These are phyloP conservation scores for Fusarium paranaense DNA, from an alignment of 2,329 filamentous ascomycete genomes.

Conservation along the genomic window DNA sequence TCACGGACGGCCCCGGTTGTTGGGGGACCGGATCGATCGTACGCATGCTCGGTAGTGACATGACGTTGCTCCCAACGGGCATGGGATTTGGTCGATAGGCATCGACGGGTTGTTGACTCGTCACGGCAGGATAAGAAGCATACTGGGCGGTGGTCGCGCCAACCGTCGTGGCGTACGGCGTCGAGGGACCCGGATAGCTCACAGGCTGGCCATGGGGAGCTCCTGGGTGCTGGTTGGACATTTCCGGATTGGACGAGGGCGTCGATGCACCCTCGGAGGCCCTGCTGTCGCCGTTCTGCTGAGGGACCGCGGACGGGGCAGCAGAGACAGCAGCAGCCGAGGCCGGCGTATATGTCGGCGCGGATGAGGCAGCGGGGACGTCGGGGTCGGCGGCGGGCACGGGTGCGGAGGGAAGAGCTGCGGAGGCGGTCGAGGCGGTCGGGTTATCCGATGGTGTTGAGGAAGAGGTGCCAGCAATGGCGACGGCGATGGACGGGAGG, in stretches of 20 bases:
- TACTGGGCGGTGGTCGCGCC: constrained; percentile 45
- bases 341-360: constrained; percentile 28
- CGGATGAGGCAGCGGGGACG: constrained; percentile 23
- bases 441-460: constrained; percentile 27
- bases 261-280: constrained; percentile 42
- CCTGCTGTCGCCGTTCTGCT: constrained; percentile 50
- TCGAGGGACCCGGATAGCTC: constrained; percentile 45
- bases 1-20: constrained; percentile 42
- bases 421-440: constrained; percentile 34
- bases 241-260: constrained; percentile 42
- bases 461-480: constrained; percentile 30
- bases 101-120: constrained; percentile 42
- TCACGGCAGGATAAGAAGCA: constrained; percentile 46
- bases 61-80: constrained; percentile 44
- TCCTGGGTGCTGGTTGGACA: constrained; percentile 50
- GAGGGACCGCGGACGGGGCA: constrained; percentile 33
- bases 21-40: constrained; percentile 53
- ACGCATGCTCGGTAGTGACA: constrained; percentile 56
- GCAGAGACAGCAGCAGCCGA: constrained; percentile 32
- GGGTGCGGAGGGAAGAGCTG: constrained; percentile 24
- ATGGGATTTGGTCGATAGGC: constrained; percentile 46
- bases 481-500: constrained; percentile 24
- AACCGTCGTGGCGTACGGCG: constrained; percentile 38
- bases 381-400: constrained; percentile 31
- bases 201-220: constrained; percentile 45